Evolutionary conservation across 257 asterid genomes (phyloP), one percentile per base, ranked within the genome.

Genomic region (Nicotiana tomentosiformis): DNA sequence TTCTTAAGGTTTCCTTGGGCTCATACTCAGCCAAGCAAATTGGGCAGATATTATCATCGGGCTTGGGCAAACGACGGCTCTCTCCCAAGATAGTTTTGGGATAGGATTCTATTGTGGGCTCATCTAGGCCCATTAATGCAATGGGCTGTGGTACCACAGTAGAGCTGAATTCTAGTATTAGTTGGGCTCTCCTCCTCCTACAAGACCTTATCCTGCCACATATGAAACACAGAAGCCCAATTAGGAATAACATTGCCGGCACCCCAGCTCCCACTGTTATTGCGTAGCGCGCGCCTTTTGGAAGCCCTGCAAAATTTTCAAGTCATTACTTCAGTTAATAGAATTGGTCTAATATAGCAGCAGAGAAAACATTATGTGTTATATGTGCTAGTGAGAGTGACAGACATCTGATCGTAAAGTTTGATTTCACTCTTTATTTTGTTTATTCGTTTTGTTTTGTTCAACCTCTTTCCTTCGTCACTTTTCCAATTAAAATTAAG

Each of bases 71-170:
- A 57, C 95, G 89, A 3, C 87, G 18, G 77, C 93, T 91, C 85
- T 90, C 89, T 16, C 92, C 93, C 4, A 91, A 83, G 78, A 84
- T 43, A 4, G 84, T 90, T 87, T 87, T 91, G 0, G 93, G 93
- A 82, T 87, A 91, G 0, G 95, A 89, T 82, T 87, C 90, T 2
- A 91, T 91, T 1, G 87, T 86, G 2, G 86, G 86, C 16, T 62
- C 85, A 65, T 91, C 93, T 5, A 90, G 86, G 57, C 92, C 94
- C 0, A 74, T 18, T 3, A 69, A 1, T 2, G 32, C 0, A 46
- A 20, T 72, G 39, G 87, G 65, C 18, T 79, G 91, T 3, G 87
- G 90, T 9, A 69, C 53, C 53, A 70, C 80, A 7, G 11, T 39
- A n/a, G 86, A 33, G 0, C 90, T 56, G 30, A 85, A 82, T 70